Evolutionary conservation across 1,284 basidiomycete species (phyloP), one percentile per base, ranked within the genome.

Genomic region (Ganoderma lucidum): DNA sequence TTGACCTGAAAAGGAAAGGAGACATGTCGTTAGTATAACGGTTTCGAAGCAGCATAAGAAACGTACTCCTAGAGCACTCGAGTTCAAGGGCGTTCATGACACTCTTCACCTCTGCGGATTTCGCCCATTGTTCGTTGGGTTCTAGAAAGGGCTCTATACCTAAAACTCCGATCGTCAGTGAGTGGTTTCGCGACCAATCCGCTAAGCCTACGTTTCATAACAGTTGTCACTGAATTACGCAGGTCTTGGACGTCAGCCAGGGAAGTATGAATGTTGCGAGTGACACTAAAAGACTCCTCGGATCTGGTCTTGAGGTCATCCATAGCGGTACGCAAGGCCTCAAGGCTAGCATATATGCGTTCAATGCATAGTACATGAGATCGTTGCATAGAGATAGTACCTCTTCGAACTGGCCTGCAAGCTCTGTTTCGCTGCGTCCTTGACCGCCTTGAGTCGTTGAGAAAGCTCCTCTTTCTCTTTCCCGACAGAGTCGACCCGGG

Each of bases 301-400:
- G 81, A 80, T 67, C 78, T 78, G 1, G 74, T 51, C 64, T 80
- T 81, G 15, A 82, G 73, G 2, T 72, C 73, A 10, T 74, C 70
- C 30, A 79, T 28, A 12, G 72, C 62, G 1, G 61, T 17, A 19
- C 75, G 72, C 44, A 79, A 53, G 9, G 68, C 72, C 12, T 76
- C 76, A 42, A 80, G 58, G 45, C 79, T 80, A 69, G 69, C 66
- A 74, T 72, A 71, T 69, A 71, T 48, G 63, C 61, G 56, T 56
- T 65, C 37, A 63, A 59, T 64, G 12, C 5, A 12, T 1, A 2
- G 1, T 37, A n/a, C 17, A 61, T 53, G n/a, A 53, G 14, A 23
- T 3, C 12, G 10, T 28, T 53, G 37, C 6, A 23, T 9, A 6
- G 5, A 60, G 51, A 42, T 32, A 23, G 14, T 35, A 77, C 79